phyloP scores from a whole-genome alignment of 768 basidiomycete genomes.

The Lyophyllum decastes region DNA sequence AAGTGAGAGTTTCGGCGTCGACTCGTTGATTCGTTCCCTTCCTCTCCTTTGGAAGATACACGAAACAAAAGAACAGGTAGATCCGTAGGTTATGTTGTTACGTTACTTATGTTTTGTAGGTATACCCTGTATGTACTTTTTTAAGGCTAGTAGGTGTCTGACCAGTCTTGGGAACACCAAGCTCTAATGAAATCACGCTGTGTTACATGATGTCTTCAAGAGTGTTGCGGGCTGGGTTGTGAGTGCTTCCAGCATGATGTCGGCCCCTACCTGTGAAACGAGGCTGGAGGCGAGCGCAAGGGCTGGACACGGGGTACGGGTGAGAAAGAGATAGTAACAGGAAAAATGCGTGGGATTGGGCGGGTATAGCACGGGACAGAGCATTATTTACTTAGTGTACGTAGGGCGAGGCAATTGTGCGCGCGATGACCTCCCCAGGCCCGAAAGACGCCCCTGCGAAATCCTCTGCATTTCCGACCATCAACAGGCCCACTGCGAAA shows the following conservation, averaged over 20 bases:
- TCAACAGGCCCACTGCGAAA: constrained; percentile 72
- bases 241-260: background rate
- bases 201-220: background rate
- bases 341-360: background rate
- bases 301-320: too few relatives aligned
- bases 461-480: constrained; percentile 67
- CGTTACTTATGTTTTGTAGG: background rate
- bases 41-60: background rate
- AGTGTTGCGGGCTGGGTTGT: background rate
- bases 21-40: background rate
- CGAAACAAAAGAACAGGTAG: background rate
- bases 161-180: background rate
- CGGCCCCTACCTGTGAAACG: too few relatives aligned
- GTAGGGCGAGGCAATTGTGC: constrained; percentile 38
- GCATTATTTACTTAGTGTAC: constrained; percentile 29
- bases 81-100: background rate
- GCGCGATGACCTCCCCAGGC: constrained; percentile 28
- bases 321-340: background rate
- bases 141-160: background rate
- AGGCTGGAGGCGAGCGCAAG: too few relatives aligned
- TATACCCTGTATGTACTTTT: background rate
- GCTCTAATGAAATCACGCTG: too few relatives aligned
- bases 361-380: constrained; percentile 12
- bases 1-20: constrained; percentile 9
- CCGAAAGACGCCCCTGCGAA: constrained; percentile 45